phyloP scores from a whole-genome alignment of 2,329 filamentous ascomycete genomes.

The Stylonectria norvegica region DNA sequence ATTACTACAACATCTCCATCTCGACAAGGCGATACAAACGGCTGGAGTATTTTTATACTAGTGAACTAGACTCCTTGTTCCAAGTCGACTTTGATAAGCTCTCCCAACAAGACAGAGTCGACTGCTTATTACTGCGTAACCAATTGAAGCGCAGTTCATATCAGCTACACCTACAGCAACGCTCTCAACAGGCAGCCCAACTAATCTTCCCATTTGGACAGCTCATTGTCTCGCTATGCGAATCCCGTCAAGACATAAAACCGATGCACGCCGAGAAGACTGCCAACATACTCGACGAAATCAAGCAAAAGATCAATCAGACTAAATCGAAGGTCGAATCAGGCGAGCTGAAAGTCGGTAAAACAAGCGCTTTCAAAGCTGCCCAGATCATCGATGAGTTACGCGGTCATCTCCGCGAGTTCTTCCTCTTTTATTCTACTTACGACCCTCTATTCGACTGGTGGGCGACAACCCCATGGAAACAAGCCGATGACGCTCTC shows the following conservation, averaged over 20 bases:
- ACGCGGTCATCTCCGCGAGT: constrained; percentile 41
- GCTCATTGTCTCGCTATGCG: constrained; percentile 42
- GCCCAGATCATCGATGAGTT: constrained; percentile 41
- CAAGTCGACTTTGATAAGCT: constrained; percentile 26
- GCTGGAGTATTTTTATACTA: constrained; percentile 39
- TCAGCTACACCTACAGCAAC: constrained; percentile 39
- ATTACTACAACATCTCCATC: constrained; percentile 47
- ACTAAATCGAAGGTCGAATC: constrained; percentile 34
- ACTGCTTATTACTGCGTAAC: constrained; percentile 49
- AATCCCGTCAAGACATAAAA: constrained; percentile 44
- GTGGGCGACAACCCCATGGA: constrained; percentile 50
- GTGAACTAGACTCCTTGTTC: constrained; percentile 36
- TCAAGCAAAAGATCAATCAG: constrained; percentile 31
- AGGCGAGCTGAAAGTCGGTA: constrained; percentile 33
- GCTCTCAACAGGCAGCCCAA: constrained; percentile 35
- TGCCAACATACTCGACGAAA: constrained; percentile 40
- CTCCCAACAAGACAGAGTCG: constrained; percentile 43
- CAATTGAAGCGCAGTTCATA: constrained; percentile 37
- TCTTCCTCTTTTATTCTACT: constrained; percentile 48
- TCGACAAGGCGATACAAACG: constrained; percentile 39
- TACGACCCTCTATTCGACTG: constrained; percentile 57
- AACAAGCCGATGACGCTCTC: constrained; percentile 36
- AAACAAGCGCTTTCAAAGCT: constrained; percentile 46
- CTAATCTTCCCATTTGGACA: constrained; percentile 44
- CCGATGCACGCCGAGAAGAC: constrained; percentile 41